A percentile compares a stretch with the other conserved stretches of the same genome.
These are phyloP conservation scores for Wickerhamomyces xylosicus DNA, from an alignment of 805 yeast genomes.

Conservation along the genomic window DNA sequence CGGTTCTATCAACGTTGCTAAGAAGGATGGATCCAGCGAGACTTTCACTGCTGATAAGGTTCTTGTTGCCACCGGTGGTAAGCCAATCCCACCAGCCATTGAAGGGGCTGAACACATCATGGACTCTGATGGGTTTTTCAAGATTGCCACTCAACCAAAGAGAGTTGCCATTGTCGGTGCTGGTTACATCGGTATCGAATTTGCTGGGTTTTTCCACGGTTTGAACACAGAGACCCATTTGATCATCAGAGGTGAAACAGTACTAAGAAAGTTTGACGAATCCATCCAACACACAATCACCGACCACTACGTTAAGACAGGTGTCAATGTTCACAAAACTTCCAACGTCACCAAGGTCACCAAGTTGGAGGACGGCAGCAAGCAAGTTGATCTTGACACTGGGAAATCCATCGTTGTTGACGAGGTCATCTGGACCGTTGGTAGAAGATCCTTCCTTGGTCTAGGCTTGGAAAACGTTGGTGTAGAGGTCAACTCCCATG, in stretches of 20 bases:
- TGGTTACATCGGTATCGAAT: constrained; percentile 94
- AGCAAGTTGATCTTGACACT: constrained; percentile 34
- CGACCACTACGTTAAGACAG: constrained; percentile 68
- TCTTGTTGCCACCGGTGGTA: constrained; percentile 90
- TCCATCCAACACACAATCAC: constrained; percentile 73
- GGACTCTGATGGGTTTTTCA: constrained; percentile 87
- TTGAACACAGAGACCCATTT: constrained; percentile 80
- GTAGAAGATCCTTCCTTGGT: constrained; percentile 69
- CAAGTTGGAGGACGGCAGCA: constrained; percentile 36
- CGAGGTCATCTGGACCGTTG: constrained; percentile 85
- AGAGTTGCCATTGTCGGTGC: constrained; percentile 94
- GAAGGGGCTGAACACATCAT: constrained; percentile 80
- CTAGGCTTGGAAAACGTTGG: constrained; percentile 73
- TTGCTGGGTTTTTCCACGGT: constrained; percentile 89
- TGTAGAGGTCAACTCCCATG: constrained; percentile 47
- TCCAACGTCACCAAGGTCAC: constrained; percentile 40
- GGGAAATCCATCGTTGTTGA: constrained; percentile 53
- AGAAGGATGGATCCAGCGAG: constrained; percentile 46
- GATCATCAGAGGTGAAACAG: constrained; percentile 85
- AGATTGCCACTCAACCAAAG: constrained; percentile 74
- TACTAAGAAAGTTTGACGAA: constrained; percentile 80
- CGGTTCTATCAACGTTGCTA: constrained; percentile 71
- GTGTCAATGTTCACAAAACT: constrained; percentile 70
- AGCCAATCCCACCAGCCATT: constrained; percentile 61
- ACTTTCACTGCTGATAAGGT: constrained; percentile 71